Base-by-base conservation (phyloP, 2,329 filamentous ascomycete genomes). In the Xylaria sp. region DNA sequence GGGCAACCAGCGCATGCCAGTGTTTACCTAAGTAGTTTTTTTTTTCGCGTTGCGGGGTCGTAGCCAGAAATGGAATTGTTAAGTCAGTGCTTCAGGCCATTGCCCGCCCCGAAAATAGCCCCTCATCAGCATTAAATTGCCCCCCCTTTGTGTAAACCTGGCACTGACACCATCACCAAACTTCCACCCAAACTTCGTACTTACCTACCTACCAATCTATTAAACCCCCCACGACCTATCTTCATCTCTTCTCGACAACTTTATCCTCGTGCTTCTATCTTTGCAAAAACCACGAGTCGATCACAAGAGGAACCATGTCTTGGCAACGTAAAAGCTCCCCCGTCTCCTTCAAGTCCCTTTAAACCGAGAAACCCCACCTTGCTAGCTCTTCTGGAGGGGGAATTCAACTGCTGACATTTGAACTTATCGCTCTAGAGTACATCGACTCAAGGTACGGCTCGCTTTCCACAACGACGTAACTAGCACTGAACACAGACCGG, bases 281-380 rank as follows among this genome's bases (percentile, higher is more conserved):
- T 53, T 63, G 54, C 54, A 67, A 23, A 57, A 51, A n/a, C 44
- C 65, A 67, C 48, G 58, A 53, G 64, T 58, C 65, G 57, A 58
- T 57, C 58, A 71, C 65, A 68, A 64, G 63, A 74, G 73, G 68
- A 78, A 88, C 75, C 79, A 91, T 92, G 90, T 92, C 90, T 82
- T 92, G 90, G 90, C 90, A 93, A 90, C 88, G 91, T 92, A 81
- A 75, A 80, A 77, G 76, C 77, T 46, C 68, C 59, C 66, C 36
- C 66, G 54, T 68, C 57, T 57, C 68, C 36, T 66, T 67, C 33
- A 66, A 60, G 61, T 60, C 65, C 71, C 71, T 72, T 60, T 46
- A 46, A 49, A 48, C 58, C 46, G 59, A 60, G 58, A 49, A 59
- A 59, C 77, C 77, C 77, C 75, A 74, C 72, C 51, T 54, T 61